Base-by-base conservation (phyloP, 345 rosid genomes). In the Atalantia buxifolia region DNA sequence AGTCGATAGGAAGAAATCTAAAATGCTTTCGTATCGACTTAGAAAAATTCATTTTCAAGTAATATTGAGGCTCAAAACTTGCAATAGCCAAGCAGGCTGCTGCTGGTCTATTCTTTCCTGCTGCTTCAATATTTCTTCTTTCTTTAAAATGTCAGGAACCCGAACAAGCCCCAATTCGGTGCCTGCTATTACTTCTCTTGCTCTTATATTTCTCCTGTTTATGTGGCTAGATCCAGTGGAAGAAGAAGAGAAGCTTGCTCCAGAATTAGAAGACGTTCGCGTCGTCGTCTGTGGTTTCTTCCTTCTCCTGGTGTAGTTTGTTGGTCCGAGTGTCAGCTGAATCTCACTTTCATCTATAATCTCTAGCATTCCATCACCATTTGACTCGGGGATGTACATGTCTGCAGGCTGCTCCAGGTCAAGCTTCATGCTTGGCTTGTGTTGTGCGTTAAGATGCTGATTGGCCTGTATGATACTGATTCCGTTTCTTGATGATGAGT, bases 251-350 rank as follows among this genome's bases (percentile, higher is more conserved):
- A 91, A 84, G 81, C 92, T 88, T 72, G 84, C 86, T 55, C 88
- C 93, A 30, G 93, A 88, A 69, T 88, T 89, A 50, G 7, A 40
- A 66, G 90, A 84, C 68, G 87, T 84, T 13, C 74, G 74, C 33
- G 72, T 79, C 56, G 72, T 79, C 56, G 83, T 81, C 75, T 78
- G 86, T 36, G 72, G 81, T 80, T 87, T 90, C 81, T 64, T 89
- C 76, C 87, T 83, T 27, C 87, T 66, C 31, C 87, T 66, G 66
- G 76, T 25, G 59, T 86, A 86, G 68, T 83, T 84, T 18, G 93
- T 69, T 13, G 93, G 97, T 21, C 98, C 98, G 19, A 94, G 84
- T 4, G 99, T 95, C 81, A 95, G 86, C 87, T 93, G 93, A 45
- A 95, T 93, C 85, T 90, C 89, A 69, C 92, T 89, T 86, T 95